A percentile compares a stretch with the other conserved stretches of the same genome.
Evolutionary conservation across 2,329 filamentous ascomycete genomes (phyloP).

Genomic region (Albifimbria verrucaria): DNA sequence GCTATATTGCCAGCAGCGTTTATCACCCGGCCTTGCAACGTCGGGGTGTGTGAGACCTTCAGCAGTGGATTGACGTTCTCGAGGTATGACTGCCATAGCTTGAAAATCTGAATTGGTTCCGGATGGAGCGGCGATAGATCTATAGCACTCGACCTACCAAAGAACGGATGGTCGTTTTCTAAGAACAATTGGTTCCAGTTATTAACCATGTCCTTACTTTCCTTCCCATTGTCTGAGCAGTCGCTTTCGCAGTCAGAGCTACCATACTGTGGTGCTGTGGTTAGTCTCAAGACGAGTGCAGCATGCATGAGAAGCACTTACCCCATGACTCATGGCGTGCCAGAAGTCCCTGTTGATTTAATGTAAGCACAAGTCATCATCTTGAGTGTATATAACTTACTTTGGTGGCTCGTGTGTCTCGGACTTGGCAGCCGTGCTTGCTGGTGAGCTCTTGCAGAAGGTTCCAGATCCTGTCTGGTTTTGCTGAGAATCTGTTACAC

Average conservation of each 20-base stretch:
- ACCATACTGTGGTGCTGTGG: too few species aligned
- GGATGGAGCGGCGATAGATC: slow-evolving; percentile 51
- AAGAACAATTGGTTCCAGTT: too few species aligned
- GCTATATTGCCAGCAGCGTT: slow-evolving; percentile 41
- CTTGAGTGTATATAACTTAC: slow-evolving; percentile 5
- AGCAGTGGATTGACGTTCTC: slow-evolving; percentile 57
- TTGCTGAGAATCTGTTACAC: too few species aligned
- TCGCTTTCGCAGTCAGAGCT: too few species aligned
- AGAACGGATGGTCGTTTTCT: slow-evolving; percentile 47
- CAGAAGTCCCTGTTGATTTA: slow-evolving; percentile 38
- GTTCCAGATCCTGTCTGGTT: too few species aligned
- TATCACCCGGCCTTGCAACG: slow-evolving; percentile 48
- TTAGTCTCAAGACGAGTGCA: too few species aligned
- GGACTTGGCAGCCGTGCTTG: slow-evolving; percentile 1
- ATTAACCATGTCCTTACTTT: too few species aligned
- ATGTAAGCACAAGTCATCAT: background rate
- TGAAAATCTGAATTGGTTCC: slow-evolving; percentile 39
- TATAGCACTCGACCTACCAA: slow-evolving; percentile 41
- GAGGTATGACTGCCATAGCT: slow-evolving; percentile 56
- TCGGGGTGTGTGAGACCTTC: slow-evolving; percentile 57
- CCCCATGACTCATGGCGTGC: slow-evolving; percentile 40
- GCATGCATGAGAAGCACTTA: slow-evolving; percentile 16
- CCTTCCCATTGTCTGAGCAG: too few species aligned
- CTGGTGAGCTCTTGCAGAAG: background rate
- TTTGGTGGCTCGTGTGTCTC: slow-evolving; percentile 11